Evolutionary conservation across 495 filamentous ascomycete species (phyloP), one percentile per base, ranked within the genome.

Genomic region (Trichoderma reesei): DNA sequence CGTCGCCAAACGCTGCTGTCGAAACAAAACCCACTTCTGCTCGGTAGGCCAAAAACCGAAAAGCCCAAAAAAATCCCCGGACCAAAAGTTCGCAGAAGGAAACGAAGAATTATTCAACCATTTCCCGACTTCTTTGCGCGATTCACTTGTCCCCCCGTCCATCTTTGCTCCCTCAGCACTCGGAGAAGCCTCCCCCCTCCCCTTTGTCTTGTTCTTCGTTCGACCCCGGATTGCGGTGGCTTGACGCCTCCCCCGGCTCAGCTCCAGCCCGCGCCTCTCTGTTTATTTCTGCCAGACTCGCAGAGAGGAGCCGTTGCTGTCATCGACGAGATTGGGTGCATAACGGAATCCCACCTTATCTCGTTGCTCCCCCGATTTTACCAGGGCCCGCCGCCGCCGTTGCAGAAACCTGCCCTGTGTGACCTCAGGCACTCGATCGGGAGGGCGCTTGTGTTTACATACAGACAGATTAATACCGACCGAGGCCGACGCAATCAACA

Each of bases 391-490:
- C 10, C n/a, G 37, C 37, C 37, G 37, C 37, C 10, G 37, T 39
- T 39, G 10, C 37, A 39, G 37, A 39, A n/a, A n/a, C n/a, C 37
- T 39, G 37, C 37, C 37, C n/a, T 39, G 37, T 39, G 37, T 10
- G 4, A 39, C 10, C 10, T 39, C n/a, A n/a, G n/a, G n/a, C n/a
- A n/a, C n/a, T n/a, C n/a, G n/a, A 39, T 39, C 37, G 37, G 37
- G 44, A 14, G 44, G 44, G 44, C 44, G 44, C 44, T 48, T 48
- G 44, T 48, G 44, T 48, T 48, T 48, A 48, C 44, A 48, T 48
- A 2, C 14, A 20, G 44, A 48, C 20, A 48, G 16, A 48, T n/a
- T n/a, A n/a, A 48, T 5, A 48, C 44, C 13, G 14, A 48, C 44
- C 16, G n/a, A n/a, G n/a, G n/a, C n/a, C n/a, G n/a, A n/a, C n/a